Evolutionary conservation across 2,329 filamentous ascomycete genomes (phyloP).

Genomic region (Aschersonia sp.): DNA sequence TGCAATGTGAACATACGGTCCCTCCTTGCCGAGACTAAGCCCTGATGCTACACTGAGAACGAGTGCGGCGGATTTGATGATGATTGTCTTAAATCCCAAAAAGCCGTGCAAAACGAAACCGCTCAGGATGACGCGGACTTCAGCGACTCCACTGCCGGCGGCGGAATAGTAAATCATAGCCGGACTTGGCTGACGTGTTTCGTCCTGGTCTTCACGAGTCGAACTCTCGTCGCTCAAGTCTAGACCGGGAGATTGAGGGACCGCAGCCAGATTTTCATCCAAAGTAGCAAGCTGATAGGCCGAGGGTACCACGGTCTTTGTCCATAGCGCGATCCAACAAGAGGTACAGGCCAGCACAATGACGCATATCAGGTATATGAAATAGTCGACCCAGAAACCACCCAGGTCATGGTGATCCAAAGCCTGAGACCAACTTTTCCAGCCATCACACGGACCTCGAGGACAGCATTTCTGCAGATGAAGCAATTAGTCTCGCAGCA

Average conservation of each 20-base stretch:
- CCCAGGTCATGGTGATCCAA: conserved; percentile 29
- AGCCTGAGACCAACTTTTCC: conserved; percentile 40
- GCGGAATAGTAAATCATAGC: conserved; percentile 93
- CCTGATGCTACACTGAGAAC: conserved; percentile 86
- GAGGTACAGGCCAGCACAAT: conserved; percentile 55
- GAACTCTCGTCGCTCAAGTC: conserved; percentile 28
- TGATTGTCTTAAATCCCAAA: conserved; percentile 71
- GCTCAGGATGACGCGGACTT: conserved; percentile 95
- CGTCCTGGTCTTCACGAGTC: conserved; percentile 24
- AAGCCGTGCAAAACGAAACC: conserved; percentile 96
- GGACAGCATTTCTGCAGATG: conserved; percentile 35
- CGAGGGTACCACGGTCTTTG: conserved; percentile 89
- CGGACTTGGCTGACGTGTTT: conserved; percentile 25
- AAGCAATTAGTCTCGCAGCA: not conserved
- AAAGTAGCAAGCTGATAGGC: conserved; percentile 74
- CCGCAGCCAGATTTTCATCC: conserved; percentile 81
- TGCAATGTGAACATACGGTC: conserved; percentile 94
- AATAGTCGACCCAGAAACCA: conserved; percentile 56
- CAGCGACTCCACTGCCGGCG: conserved; percentile 88
- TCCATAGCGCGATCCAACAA: conserved; percentile 69
- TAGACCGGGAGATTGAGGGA: conserved; percentile 20
- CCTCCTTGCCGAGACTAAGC: conserved; percentile 84
- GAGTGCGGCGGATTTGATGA: conserved; percentile 72
- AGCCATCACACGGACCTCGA: conserved; percentile 38
- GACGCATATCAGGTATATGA: conserved; percentile 59